Conservation (phyloP, 768 basidiomycete species). For the Russula virescens region DNA sequence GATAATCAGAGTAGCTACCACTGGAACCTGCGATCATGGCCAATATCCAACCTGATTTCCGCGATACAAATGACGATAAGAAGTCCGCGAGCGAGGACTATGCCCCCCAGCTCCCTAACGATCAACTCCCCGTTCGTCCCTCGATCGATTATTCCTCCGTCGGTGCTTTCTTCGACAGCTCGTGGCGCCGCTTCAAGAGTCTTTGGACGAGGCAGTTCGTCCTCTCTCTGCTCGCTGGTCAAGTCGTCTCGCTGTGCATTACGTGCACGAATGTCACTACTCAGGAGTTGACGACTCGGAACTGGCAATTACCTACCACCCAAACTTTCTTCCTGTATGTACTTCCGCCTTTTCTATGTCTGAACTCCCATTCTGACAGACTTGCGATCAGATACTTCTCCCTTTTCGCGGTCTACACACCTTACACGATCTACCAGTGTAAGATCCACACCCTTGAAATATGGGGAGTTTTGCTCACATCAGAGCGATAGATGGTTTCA, state of each 20-base stretch:
- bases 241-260: conserved; percentile 81
- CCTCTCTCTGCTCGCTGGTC: conserved; percentile 67
- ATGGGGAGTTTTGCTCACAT: neutral
- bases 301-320: conserved; percentile 73
- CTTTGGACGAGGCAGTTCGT: conserved; percentile 74
- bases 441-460: conserved; percentile 27
- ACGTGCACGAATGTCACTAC: conserved; percentile 87
- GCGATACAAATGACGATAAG: neutral
- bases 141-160: conserved; percentile 63
- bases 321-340: conserved; percentile 76
- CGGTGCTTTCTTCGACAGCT: conserved; percentile 46
- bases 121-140: conserved; percentile 37
- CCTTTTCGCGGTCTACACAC: conserved; percentile 70
- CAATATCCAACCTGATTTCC: neutral
- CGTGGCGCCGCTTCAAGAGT: conserved; percentile 59
- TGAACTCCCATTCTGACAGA: neutral
- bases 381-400: conserved; percentile 59
- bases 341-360: neutral
- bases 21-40: neutral
- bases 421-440: conserved; percentile 89
- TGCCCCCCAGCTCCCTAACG: neutral
- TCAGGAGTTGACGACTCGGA: conserved; percentile 61
- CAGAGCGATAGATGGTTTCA: conserved; percentile 58
- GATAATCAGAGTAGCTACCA: neutral
- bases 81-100: neutral